Base-by-base conservation (phyloP, 495 filamentous ascomycete genomes). In the Aspergillus saccharolyticus region DNA sequence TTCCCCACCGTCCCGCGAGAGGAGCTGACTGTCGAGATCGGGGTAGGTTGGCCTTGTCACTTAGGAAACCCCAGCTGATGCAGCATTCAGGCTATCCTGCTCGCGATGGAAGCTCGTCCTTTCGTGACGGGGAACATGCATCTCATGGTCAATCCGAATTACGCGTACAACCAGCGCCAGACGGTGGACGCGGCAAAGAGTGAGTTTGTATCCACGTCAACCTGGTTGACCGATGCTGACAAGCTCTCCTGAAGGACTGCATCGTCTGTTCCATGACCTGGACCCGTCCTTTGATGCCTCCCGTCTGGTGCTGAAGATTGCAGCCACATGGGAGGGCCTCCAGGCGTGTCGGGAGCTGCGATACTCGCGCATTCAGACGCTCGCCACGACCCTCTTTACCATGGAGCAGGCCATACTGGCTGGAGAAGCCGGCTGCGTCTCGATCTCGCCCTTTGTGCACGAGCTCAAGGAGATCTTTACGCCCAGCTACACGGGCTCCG, bases 331-430 rank as follows among this genome's bases (percentile, higher is more conserved):
- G 55, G 55, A 52, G 30, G 55, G 55, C 0, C 33, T 57, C 1
- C 55, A 57, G 18, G 55, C 55, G 19, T 52, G 47, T 20, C 55
- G 55, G 12, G 42, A 44, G 15, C 48, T 57, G 42, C 48, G 17
- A 2, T 7, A 44, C 14, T n/a, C 24, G 4, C 39, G 42, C 1
- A 46, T 57, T 19, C 51, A 57, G 22, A 57, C 55, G 8, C 28
- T 57, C 16, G 55, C 19, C 2, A 57, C 55, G 0, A 52, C 55
- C 33, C 48, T 57, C 1, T 52, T 57, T 21, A 44, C 46, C 47
- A 57, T 57, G 55, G 48, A 57, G 14, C 55, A 57, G 33, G 55
- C 48, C 2, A 24, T 57, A 0, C 22, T 57, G 16, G 55, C 55
- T 1, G 55, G 55, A 5, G 55, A 57, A 20, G 55, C 24, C 10